These are phyloP conservation scores for Globisporangium yorkense DNA, from an alignment of 352 stramenopile species.

Conservation along the genomic window DNA sequence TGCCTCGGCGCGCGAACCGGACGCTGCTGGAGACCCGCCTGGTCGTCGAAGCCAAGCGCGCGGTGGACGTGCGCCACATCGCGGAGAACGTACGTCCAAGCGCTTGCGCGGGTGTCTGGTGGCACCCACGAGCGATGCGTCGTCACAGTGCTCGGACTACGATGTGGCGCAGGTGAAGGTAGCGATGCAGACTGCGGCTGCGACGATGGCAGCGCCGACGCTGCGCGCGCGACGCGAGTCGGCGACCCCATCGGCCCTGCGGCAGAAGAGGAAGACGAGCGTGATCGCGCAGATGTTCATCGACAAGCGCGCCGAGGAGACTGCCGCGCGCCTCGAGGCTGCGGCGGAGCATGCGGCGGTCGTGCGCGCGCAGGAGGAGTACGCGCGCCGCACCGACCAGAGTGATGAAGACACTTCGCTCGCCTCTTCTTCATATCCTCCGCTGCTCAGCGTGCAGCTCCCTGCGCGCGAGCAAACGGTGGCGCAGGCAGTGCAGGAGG, in stretches of 20 bases:
- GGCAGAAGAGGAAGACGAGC: conserved; percentile 8
- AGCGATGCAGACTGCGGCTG: conserved; percentile 31
- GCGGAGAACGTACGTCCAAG: conserved; percentile 33
- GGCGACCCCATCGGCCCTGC: background rate
- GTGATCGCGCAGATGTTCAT: conserved; percentile 13
- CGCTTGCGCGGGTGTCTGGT: too few relatives aligned
- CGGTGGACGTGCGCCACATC: conserved; percentile 36
- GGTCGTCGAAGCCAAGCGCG: conserved; percentile 60
- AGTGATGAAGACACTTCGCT: background rate
- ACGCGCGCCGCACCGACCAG: background rate
- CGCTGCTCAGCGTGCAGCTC: conserved; percentile 22
- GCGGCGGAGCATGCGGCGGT: background rate
- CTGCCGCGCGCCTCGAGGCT: background rate
- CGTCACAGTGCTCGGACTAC: background rate
- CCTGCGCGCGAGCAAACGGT: conserved; percentile 20
- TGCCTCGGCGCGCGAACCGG: conserved; percentile 29
- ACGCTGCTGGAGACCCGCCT: conserved; percentile 53
- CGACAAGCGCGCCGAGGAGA: conserved; percentile 19
- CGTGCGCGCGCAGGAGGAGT: conserved; percentile 4
- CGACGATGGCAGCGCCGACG: conserved; percentile 13
- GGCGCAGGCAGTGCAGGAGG: conserved; percentile 21
- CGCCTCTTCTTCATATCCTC: background rate
- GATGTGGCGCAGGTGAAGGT: conserved; percentile 30
- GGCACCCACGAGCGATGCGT: too few relatives aligned
- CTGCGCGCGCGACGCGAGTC: conserved; percentile 9